These are phyloP conservation scores for Papiliotrema nemorosa DNA, from an alignment of 1,284 basidiomycete genomes.

Conservation along the genomic window DNA sequence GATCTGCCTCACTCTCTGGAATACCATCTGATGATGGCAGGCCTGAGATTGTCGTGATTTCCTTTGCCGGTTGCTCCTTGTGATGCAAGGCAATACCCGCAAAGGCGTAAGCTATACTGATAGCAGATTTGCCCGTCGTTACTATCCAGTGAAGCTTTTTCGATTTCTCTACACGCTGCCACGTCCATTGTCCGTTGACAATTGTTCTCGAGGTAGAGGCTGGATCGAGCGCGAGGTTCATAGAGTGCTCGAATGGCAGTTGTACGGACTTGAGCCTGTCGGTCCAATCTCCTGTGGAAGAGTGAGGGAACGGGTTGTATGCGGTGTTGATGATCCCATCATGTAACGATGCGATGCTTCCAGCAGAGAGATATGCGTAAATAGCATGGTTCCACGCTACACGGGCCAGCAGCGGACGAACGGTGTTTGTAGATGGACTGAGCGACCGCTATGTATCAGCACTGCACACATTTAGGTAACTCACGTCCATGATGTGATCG, in stretches of 20 bases:
- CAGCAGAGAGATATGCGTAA: slow-evolving; percentile 40
- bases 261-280: slow-evolving; percentile 24
- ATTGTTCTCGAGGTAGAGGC: slow-evolving; percentile 8
- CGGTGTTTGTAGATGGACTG: slow-evolving; percentile 27
- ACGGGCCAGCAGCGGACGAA: slow-evolving; percentile 33
- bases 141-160: slow-evolving; percentile 33
- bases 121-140: slow-evolving; percentile 23
- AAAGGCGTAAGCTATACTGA: slow-evolving; percentile 41
- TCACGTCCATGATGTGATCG: slow-evolving; percentile 46
- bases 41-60: slow-evolving; percentile 25
- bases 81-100: slow-evolving; percentile 34
- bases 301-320: slow-evolving; percentile 29
- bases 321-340: slow-evolving; percentile 25
- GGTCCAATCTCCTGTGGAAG: slow-evolving; percentile 15
- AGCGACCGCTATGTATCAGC: slow-evolving; percentile 30
- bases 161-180: slow-evolving; percentile 35
- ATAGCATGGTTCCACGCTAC: slow-evolving; percentile 48
- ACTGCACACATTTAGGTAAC: slow-evolving; percentile 8
- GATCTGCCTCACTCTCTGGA: slow-evolving; percentile 14
- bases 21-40: slow-evolving; percentile 35
- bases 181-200: slow-evolving; percentile 8
- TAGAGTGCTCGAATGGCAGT: slow-evolving; percentile 26
- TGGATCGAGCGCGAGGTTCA: slow-evolving; percentile 13
- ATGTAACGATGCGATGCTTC: slow-evolving; percentile 18
- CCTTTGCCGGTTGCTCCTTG: slow-evolving; percentile 35